These are phyloP conservation scores for Geranium incanum DNA, from an alignment of 441 rosid species.

Conservation along the genomic window DNA sequence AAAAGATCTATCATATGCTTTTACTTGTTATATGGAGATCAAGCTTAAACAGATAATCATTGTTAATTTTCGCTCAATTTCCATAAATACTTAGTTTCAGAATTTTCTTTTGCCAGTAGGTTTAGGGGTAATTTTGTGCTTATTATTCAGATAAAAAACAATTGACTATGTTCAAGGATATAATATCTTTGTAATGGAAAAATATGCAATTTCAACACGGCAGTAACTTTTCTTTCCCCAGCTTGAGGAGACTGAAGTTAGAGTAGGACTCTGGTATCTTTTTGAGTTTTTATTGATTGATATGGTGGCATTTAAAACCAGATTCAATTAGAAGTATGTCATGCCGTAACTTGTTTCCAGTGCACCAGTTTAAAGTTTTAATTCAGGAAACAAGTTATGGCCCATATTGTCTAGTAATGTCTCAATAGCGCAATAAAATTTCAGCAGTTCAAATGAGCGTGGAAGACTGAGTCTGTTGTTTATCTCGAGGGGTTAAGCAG, in stretches of 20 bases:
- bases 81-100: background rate
- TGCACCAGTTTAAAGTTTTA: background rate
- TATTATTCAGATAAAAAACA: background rate
- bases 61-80: background rate
- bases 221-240: background rate
- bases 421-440: background rate
- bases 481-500: background rate
- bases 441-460: background rate
- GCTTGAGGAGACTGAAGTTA: background rate
- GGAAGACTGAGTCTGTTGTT: background rate
- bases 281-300: background rate
- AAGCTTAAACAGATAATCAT: background rate
- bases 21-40: background rate
- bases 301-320: background rate
- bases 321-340: background rate
- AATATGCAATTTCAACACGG: background rate
- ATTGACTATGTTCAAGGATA: background rate
- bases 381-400: background rate
- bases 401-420: background rate
- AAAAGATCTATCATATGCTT: background rate
- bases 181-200: background rate
- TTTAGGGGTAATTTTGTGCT: background rate
- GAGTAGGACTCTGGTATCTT: background rate
- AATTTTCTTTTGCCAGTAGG: background rate
- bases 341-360: slow-evolving; percentile 1